These are phyloP conservation scores for Trifolium pratense DNA, from an alignment of 306 rosid genomes.

Conservation along the genomic window DNA sequence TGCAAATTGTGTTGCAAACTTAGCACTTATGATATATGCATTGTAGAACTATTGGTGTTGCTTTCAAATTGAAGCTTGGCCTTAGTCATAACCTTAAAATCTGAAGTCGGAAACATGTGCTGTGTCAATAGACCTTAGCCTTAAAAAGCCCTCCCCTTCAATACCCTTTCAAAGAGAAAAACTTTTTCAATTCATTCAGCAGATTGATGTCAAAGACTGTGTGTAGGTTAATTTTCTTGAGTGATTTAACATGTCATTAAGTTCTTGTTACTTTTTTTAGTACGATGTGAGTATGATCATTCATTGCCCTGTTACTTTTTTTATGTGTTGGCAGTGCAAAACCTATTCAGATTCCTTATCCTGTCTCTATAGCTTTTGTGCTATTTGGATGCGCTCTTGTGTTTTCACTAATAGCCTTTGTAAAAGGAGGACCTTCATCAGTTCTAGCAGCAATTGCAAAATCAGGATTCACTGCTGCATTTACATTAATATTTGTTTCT, in stretches of 20 bases:
- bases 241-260: slow-evolving; percentile 31
- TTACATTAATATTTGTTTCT: slow-evolving; percentile 88
- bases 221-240: slow-evolving; percentile 18
- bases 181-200: slow-evolving; percentile 12
- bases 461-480: slow-evolving; percentile 98
- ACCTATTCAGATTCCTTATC: slow-evolving; percentile 72
- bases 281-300: background rate
- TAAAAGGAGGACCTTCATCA: slow-evolving; percentile 83
- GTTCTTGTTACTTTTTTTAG: slow-evolving; percentile 16
- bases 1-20: slow-evolving; percentile 9
- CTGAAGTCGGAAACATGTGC: slow-evolving; percentile 23
- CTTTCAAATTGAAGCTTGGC: background rate
- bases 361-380: slow-evolving; percentile 70
- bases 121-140: slow-evolving; percentile 3
- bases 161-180: slow-evolving; percentile 17
- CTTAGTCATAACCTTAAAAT: background rate
- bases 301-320: slow-evolving; percentile 25
- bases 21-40: background rate
- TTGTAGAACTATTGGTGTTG: background rate
- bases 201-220: slow-evolving; percentile 21
- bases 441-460: slow-evolving; percentile 80
- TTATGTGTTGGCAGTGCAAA: slow-evolving; percentile 70
- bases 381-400: slow-evolving; percentile 77
- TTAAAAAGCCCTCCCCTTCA: too few relatives aligned
- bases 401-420: slow-evolving; percentile 82